Conservation (phyloP, 371 early-diverging fungal genomes). For the Quaeritorhiza haematococci region DNA sequence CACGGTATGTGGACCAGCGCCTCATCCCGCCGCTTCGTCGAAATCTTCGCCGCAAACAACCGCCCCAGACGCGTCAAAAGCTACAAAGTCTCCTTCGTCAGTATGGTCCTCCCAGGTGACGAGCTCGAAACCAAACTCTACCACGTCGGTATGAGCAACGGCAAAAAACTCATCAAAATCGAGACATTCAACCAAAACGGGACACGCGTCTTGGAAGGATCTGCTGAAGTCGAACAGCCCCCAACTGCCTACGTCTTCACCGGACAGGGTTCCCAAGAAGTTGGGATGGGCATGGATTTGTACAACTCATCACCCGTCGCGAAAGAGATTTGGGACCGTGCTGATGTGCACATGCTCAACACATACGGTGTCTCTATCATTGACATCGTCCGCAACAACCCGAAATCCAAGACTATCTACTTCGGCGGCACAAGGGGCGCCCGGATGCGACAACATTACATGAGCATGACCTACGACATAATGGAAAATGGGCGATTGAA, state of each 20-base stretch:
- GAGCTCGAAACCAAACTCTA: slow-evolving; percentile 80
- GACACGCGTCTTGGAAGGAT: slow-evolving; percentile 81
- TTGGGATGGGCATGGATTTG: slow-evolving; percentile 94
- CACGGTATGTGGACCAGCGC: slow-evolving; percentile 98
- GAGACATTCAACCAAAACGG: slow-evolving; percentile 86
- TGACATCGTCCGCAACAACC: slow-evolving; percentile 91
- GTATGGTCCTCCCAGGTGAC: slow-evolving; percentile 85
- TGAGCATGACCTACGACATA: slow-evolving; percentile 85
- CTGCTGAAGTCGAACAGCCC: slow-evolving; percentile 91
- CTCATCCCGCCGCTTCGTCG: slow-evolving; percentile 91
- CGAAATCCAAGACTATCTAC: slow-evolving; percentile 82
- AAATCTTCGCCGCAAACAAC: slow-evolving; percentile 92
- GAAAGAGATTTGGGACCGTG: slow-evolving; percentile 86
- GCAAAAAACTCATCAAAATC: slow-evolving; percentile 90
- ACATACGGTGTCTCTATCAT: slow-evolving; percentile 89
- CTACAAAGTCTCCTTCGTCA: slow-evolving; percentile 75
- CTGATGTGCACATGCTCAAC: slow-evolving; percentile 80
- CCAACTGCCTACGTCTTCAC: slow-evolving; percentile 90
- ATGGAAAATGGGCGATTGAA: slow-evolving; percentile 64
- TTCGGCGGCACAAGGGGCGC: slow-evolving; percentile 92
- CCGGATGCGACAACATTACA: slow-evolving; percentile 82
- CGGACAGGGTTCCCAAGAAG: slow-evolving; percentile 94
- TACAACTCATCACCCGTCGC: slow-evolving; percentile 82
- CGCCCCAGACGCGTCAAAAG: slow-evolving; percentile 81
- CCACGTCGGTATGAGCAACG: slow-evolving; percentile 95